Base-by-base conservation (phyloP, 2,329 filamentous ascomycete genomes). In the Pestalotiopsis fici region DNA sequence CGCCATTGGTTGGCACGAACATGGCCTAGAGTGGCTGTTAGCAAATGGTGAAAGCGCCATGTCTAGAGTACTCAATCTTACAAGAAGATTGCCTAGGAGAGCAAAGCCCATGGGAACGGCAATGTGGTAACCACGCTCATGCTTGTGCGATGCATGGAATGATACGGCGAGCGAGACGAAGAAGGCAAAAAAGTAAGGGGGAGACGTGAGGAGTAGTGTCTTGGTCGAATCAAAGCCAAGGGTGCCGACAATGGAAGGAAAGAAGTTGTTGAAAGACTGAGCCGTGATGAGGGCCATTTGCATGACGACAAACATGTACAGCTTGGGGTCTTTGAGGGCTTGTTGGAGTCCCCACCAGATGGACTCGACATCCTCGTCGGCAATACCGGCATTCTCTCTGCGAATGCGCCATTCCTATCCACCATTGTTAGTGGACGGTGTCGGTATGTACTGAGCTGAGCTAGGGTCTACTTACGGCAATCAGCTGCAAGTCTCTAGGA, bases 381-480 rank as follows among this genome's bases (percentile, higher is more conserved):
- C 67, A 13, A 74, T 69, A 35, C 73, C 72, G 9, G 73, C 71
- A 28, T 75, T 75, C 39, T 74, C 73, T 28, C 72, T 73, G 9
- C 69, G 69, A 6, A 74, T 70, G 9, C 73, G 71, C 73, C 72
- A 74, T 9, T 75, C 73, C 43, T 79, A 21, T 11, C 1, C 28
- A 0, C 0, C 0, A 7, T 1, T 39, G 28, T 60, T 35, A 35
- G 31, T 39, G 11, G 27, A 9, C n/a, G 5, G 0, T 13, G 11
- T 12, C 7, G 1, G 28, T 18, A 21, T n/a, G n/a, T 27, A n/a
- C n/a, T n/a, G n/a, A n/a, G n/a, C n/a, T 57, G 23, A 28, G 13
- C 12, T n/a, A 1, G 6, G 1, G 74, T 55, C 71, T 54, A 64
- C 67, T 65, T 55, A 66, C 64, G n/a, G 71, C 69, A 18, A 69